A percentile compares a stretch with the other conserved stretches of the same genome.
Conservation (phyloP, 441 rosid species). For the Euphorbia celastroides region DNA sequence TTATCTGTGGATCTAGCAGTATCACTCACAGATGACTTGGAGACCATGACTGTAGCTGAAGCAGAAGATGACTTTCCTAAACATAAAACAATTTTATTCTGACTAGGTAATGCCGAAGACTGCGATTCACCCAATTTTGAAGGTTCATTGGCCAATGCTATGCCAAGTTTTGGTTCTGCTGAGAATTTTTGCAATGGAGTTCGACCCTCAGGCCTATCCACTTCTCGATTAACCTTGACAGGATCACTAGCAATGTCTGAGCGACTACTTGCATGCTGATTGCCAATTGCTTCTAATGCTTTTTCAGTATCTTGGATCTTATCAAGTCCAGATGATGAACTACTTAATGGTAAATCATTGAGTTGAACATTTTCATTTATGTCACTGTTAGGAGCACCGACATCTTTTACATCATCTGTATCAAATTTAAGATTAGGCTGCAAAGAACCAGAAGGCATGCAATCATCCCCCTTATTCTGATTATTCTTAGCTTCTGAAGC, state of each 20-base stretch:
- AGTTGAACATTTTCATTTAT: conserved; percentile 27
- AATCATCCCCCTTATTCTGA: conserved; percentile 26
- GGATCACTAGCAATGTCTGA: conserved; percentile 22
- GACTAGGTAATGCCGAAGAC: conserved; percentile 30
- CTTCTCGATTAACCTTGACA: conserved; percentile 30
- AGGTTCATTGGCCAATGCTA: conserved; percentile 31
- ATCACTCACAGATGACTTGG: conserved; percentile 36
- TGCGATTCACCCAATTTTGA: conserved; percentile 29
- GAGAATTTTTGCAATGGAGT: conserved; percentile 26
- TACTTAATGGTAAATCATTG: conserved; percentile 24
- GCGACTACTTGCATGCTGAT: conserved; percentile 29
- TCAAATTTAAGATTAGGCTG: conserved; percentile 29
- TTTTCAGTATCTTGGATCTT: conserved; percentile 32
- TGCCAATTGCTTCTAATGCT: conserved; percentile 34
- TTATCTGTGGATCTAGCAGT: conserved; percentile 37
- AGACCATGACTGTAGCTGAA: conserved; percentile 26
- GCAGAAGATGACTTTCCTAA: conserved; percentile 40
- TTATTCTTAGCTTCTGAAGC: conserved; percentile 27
- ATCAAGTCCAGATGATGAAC: conserved; percentile 30
- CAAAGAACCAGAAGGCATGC: conserved; percentile 22
- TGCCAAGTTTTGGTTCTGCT: conserved; percentile 35
- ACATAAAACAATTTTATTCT: conserved; percentile 36
- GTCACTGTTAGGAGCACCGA: conserved; percentile 24
- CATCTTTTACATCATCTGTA: conserved; percentile 27
- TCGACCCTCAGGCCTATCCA: conserved; percentile 29